Evolutionary conservation across 352 stramenopile species (phyloP), one percentile per base, ranked within the genome.

Genomic region (Pythium aquatile): DNA sequence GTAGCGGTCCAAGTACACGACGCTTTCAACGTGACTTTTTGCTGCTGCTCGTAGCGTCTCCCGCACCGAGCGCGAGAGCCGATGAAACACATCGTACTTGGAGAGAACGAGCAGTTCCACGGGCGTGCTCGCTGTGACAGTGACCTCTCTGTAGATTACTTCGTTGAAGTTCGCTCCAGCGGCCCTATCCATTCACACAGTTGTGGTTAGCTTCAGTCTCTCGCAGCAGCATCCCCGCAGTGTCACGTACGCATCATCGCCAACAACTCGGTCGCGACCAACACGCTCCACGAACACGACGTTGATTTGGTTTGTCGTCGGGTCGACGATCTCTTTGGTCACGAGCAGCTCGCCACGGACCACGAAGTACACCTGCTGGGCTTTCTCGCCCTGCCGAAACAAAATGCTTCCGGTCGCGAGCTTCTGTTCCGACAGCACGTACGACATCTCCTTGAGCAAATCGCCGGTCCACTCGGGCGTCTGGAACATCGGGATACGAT

Each of bases 51-150:
- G 76, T 2, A 90, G 60, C 1, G 74, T 87, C 59, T 93, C 81
- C 7, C 83, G 65, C 30, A 79, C 79, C 0, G 77, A 70, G 0
- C 75, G 73, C 1, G 83, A 88, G 1, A 93, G 55, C 0, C 83
- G 81, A 61, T 93, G 81, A 49, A 90, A 93, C 1, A 91, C 81
- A 53, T 93, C 83, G 61, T 93, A 89, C 58, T 93, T 93, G 30
- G 83, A 88, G 0, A 93, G 73, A 11, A 90, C 54, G 13, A 93
- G 66, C 16, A 89, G 66, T 37, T 93, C 79, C 0, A 93, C 79
- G 0, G 83, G 83, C 11, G 83, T 93, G 52, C 56, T 89, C 20
- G 83, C 78, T 5, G 75, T 88, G 8, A 85, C 73, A 0, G 79
- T 88, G 39, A 90, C 75, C 55, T 88, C 77, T 39, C 84, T 81